phyloP scores from a whole-genome alignment of 2,329 filamentous ascomycete species.

The Fusarium penzigii region DNA sequence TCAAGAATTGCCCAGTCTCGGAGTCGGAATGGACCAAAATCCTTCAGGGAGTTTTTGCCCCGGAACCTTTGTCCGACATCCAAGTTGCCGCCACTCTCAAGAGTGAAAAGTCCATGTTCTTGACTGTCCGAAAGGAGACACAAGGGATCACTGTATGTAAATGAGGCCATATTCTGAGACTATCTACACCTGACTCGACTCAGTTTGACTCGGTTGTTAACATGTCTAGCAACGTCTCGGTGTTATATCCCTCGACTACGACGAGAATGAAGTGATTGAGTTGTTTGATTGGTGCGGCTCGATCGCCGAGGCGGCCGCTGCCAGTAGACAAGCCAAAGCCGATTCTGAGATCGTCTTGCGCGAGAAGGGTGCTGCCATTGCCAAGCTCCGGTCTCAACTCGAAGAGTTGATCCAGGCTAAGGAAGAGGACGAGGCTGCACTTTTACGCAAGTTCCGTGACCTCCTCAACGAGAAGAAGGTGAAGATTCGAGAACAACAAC shows the following conservation, averaged over 20 bases:
- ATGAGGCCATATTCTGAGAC: conserved; percentile 12
- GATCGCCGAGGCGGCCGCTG: conserved; percentile 51
- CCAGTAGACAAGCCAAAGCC: conserved; percentile 45
- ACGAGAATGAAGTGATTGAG: conserved; percentile 60
- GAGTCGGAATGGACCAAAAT: conserved; percentile 68
- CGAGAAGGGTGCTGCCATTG: conserved; percentile 56
- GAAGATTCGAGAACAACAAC: conserved; percentile 74
- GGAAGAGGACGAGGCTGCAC: conserved; percentile 62
- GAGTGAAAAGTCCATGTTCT: conserved; percentile 51
- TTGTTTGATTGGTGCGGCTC: conserved; percentile 71
- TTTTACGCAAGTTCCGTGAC: conserved; percentile 69
- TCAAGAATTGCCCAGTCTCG: conserved; percentile 54
- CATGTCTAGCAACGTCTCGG: conserved; percentile 66
- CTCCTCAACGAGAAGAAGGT: conserved; percentile 79
- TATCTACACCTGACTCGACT: too few relatives aligned
- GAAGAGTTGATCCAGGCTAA: conserved; percentile 68
- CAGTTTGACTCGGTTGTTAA: conserved; percentile 20
- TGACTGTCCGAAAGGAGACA: conserved; percentile 66
- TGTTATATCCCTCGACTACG: conserved; percentile 56
- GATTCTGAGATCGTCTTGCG: conserved; percentile 42
- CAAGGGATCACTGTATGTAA: conserved; percentile 66
- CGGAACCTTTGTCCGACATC: conserved; percentile 52
- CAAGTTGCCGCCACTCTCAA: conserved; percentile 61
- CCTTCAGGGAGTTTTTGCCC: conserved; percentile 57
- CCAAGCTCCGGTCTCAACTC: conserved; percentile 62